These are phyloP conservation scores for Bifiguratus adelaidae DNA, from an alignment of 192 early-diverging fungal species.

Conservation along the genomic window DNA sequence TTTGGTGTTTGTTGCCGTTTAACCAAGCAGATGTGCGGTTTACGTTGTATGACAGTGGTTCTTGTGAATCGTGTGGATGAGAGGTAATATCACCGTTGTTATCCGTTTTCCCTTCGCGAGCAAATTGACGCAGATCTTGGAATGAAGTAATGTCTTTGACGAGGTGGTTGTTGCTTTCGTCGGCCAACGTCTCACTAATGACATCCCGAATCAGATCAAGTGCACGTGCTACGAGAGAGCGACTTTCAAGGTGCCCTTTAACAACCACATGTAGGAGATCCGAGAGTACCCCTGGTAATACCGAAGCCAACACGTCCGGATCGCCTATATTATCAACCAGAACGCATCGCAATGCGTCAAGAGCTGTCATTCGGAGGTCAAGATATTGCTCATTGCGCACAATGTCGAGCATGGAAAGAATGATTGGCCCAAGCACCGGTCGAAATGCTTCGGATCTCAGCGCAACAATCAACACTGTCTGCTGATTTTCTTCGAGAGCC, in stretches of 20 bases:
- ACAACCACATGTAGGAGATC: slow-evolving; percentile 13
- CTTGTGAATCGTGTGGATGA: neutral
- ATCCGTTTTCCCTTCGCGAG: neutral
- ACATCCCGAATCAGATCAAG: slow-evolving; percentile 15
- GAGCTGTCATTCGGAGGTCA: slow-evolving; percentile 15
- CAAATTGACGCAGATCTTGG: slow-evolving; percentile 1
- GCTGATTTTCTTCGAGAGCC: neutral
- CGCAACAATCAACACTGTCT: neutral
- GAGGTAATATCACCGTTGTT: neutral
- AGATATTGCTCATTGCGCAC: slow-evolving; percentile 9
- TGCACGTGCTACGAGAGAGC: slow-evolving; percentile 10
- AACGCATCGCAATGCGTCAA: slow-evolving; percentile 15
- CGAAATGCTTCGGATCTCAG: slow-evolving; percentile 1
- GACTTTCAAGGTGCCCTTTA: slow-evolving; percentile 21
- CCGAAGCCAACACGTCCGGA: slow-evolving; percentile 6
- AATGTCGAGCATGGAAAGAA: slow-evolving; percentile 6
- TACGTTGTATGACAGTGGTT: neutral
- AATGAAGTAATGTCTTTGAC: slow-evolving; percentile 1
- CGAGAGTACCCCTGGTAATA: slow-evolving; percentile 23
- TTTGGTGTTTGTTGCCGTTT: slow-evolving; percentile 7
- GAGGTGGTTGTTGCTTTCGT: slow-evolving; percentile 9
- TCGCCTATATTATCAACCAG: slow-evolving; percentile 14
- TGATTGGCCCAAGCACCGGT: slow-evolving; percentile 4
- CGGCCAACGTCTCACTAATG: slow-evolving; percentile 13
- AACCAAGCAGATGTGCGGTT: slow-evolving; percentile 15